Base-by-base conservation (phyloP, 2,329 filamentous ascomycete genomes). In the Botrytis cinerea region DNA sequence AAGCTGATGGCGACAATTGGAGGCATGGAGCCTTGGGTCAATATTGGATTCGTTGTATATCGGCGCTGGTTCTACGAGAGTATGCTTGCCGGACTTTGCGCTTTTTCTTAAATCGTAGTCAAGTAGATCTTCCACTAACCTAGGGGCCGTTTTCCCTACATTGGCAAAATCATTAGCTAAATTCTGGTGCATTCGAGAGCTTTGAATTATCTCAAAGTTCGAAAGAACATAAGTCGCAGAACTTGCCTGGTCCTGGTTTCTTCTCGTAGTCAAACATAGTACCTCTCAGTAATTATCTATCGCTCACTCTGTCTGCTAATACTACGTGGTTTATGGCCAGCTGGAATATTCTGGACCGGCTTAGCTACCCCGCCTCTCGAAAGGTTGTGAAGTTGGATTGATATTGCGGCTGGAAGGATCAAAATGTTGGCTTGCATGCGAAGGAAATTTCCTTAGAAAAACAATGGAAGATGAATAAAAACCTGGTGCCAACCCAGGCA, bases 1-100 rank as follows among this genome's bases (percentile, higher is more conserved):
- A 79, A 91, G 89, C 43, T 83, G 82, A 82, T 93, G 91, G 71
- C 83, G 84, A 80, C 90, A 92, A 75, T 86, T 86, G 48, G 70
- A 66, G 78, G 80, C 63, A 77, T 81, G 78, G 38, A 77, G 80
- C n/a, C 81, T 80, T 28, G 76, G 74, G 46, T 76, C 74, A 10
- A 74, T 63, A 54, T 74, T 73, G 35, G 73, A 74, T 9, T 80
- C 80, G 73, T 80, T 79, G 72, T 85, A 87, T n/a, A 85, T 84
- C 10, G 87, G 87, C 62, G 89, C 87, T 38, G 86, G 82, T 74
- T 89, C 85, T 60, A 87, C 86, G 64, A 93, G 85, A 69, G 91
- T 81, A 57, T 81, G 80, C 76, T 84, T 84, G 72, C 84, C 85
- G 46, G 76, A 76, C 48, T 73, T 75, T 38, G 73, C 59, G 54